These are phyloP conservation scores for Aspergillus melleus DNA, from an alignment of 2,329 filamentous ascomycete genomes.

Conservation along the genomic window DNA sequence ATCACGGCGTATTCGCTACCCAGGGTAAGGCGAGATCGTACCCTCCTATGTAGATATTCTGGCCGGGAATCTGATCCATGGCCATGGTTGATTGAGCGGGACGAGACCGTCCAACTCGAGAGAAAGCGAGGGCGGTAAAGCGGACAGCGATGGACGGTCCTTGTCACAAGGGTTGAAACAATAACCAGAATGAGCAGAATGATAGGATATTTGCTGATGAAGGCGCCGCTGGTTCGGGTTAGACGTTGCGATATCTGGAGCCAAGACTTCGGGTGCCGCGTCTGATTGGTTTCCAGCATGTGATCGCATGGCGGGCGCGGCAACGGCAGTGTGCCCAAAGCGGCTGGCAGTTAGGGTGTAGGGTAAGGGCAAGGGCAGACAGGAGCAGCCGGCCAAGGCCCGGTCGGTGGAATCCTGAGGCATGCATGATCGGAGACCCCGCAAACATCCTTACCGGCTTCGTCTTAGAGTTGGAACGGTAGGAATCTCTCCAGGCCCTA, in stretches of 20 bases:
- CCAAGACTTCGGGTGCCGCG: not conserved
- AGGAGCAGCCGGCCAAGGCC: no score
- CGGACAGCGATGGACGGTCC: not conserved
- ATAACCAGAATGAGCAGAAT: not conserved
- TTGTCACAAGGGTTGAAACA: not conserved
- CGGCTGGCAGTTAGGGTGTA: slow-evolving; percentile 14
- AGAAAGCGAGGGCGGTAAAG: not conserved
- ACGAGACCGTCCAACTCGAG: not conserved
- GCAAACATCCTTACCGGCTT: not conserved
- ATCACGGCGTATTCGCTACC: slow-evolving; percentile 5
- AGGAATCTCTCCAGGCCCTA: no score
- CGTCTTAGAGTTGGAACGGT: no score
- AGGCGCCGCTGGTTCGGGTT: not conserved
- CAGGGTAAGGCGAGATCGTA: slow-evolving; percentile 41
- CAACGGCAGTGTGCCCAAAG: not conserved
- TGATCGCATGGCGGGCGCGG: not conserved
- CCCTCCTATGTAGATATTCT: slow-evolving; percentile 78
- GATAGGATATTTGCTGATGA: not conserved
- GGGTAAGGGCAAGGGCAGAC: slow-evolving; percentile 20
- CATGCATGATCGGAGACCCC: not conserved
- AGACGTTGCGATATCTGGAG: not conserved
- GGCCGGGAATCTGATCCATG: slow-evolving; percentile 67
- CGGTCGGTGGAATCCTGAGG: slow-evolving; percentile 6
- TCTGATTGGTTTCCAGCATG: slow-evolving; percentile 13
- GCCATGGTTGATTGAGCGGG: slow-evolving; percentile 27